These are phyloP conservation scores for Paracamarosporium sp. DNA, from an alignment of 2,329 filamentous ascomycete genomes.

Conservation along the genomic window DNA sequence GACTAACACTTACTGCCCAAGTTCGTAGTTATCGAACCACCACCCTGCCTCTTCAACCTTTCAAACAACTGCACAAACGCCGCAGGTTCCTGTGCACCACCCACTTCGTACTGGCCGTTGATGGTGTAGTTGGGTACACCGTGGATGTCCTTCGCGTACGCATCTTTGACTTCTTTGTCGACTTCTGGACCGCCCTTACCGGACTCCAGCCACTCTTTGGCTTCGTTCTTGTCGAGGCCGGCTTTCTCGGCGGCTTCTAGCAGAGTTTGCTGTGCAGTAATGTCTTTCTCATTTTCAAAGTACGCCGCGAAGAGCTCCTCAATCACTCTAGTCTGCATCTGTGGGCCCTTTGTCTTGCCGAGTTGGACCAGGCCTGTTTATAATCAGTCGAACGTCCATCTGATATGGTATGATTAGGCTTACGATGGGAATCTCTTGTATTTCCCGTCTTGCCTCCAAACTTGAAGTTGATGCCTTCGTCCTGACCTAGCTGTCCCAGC, in stretches of 20 bases:
- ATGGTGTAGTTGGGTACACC: conserved; percentile 81
- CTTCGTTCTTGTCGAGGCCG: conserved; percentile 52
- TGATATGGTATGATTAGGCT: conserved; percentile 41
- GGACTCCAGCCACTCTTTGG: conserved; percentile 51
- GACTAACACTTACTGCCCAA: background rate
- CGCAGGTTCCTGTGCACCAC: conserved; percentile 74
- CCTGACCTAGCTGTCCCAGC: conserved; percentile 63
- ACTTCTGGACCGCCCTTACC: conserved; percentile 54
- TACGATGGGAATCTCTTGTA: conserved; percentile 78
- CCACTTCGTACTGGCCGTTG: conserved; percentile 70
- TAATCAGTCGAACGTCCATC: background rate
- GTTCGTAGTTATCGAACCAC: conserved; percentile 16
- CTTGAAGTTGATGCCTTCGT: conserved; percentile 75
- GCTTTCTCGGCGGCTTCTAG: conserved; percentile 51
- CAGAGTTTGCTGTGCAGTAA: conserved; percentile 51
- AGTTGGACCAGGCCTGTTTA: conserved; percentile 63
- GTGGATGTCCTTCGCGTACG: conserved; percentile 59
- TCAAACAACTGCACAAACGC: conserved; percentile 72
- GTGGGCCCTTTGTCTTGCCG: conserved; percentile 61
- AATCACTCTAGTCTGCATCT: conserved; percentile 55
- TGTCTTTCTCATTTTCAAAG: conserved; percentile 58
- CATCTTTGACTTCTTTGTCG: conserved; percentile 55
- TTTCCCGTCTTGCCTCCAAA: conserved; percentile 76
- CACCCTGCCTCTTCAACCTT: conserved; percentile 59
- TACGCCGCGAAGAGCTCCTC: conserved; percentile 51